A percentile compares a stretch with the other conserved stretches of the same genome.
Conservation (phyloP, 345 rosid species). For the Acer yangbiense region DNA sequence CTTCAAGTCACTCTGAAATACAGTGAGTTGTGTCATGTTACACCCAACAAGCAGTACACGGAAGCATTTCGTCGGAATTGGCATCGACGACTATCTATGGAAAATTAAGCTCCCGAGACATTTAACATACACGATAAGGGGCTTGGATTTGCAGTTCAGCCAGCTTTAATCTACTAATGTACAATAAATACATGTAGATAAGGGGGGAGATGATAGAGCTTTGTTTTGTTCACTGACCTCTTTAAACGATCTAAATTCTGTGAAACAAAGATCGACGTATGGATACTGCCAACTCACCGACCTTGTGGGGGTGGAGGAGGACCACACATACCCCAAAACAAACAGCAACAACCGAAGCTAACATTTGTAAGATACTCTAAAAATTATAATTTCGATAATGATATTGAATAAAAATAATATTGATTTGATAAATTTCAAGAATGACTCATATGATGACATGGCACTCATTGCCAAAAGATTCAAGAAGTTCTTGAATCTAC, state of each 20-base stretch:
- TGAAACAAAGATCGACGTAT: conserved; percentile 59
- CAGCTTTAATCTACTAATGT: conserved; percentile 10
- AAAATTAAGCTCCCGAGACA: background rate
- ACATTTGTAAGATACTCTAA: too few species aligned
- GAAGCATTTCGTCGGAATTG: background rate
- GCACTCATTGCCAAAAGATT: too few species aligned
- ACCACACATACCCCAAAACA: conserved; percentile 76
- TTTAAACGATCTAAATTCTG: conserved; percentile 19
- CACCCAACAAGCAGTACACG: background rate
- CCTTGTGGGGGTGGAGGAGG: conserved; percentile 70
- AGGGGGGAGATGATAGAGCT: background rate
- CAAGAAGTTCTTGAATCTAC: too few species aligned
- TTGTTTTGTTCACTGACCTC: background rate
- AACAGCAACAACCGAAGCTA: conserved; percentile 46
- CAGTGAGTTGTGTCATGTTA: background rate
- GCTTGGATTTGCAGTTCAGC: background rate
- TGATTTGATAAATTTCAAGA: too few species aligned
- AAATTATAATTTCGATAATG: too few species aligned
- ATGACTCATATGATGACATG: too few species aligned
- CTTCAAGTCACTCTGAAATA: background rate
- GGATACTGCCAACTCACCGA: conserved; percentile 68
- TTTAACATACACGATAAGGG: background rate
- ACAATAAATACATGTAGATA: conserved; percentile 2
- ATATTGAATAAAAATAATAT: too few species aligned
- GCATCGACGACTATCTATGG: background rate